Evolutionary conservation across 2,329 filamentous ascomycete genomes (phyloP), one percentile per base, ranked within the genome.

Genomic region (Aspergillus quadricinctus): DNA sequence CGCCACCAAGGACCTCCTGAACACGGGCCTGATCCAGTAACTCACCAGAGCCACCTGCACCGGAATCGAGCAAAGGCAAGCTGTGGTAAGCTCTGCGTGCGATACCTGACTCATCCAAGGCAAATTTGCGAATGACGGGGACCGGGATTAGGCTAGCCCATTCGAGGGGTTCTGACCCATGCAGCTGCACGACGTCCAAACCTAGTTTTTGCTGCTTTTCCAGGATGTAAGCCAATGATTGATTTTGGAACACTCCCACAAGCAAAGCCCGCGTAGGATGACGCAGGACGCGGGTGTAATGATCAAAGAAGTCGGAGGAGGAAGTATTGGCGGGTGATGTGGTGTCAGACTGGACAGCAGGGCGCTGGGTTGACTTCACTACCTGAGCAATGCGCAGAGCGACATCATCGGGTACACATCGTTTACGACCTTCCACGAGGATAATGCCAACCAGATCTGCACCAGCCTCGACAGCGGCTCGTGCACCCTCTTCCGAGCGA

Each of bases 391-490:
- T 97, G 27, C 86, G 83, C 51, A 89, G 75, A 4, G 92, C 94
- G 23, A 87, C 86, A 57, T 95, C 88, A 62, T 89, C 85, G 1
- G 86, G 83, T 19, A 97, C 90, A 65, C 84, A 89, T 53, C 95
- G 87, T 69, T 88, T 92, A 19, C 89, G 84, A 5, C 89, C 88
- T 35, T 89, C 85, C 6, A 94, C 94, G 11, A 97, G 79, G 56
- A 96, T 96, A 66, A 99, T 96, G 59, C 94, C 94, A 52, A 99
- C 85, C 63, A 97, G 80, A 73, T 99, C 92, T 31, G 94, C 94
- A 27, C 92, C 92, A 41, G 91, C 88, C 69, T 92, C 86, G 49
- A 95, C 85, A 17, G 94, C 94, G 59, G 86, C 83, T 54, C 84
- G 80, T 5, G 94, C 94, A 17, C 88, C 91, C 69, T 95, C 90